These are phyloP conservation scores for Jamesozyma piceae DNA, from an alignment of 805 yeast species.

Conservation along the genomic window DNA sequence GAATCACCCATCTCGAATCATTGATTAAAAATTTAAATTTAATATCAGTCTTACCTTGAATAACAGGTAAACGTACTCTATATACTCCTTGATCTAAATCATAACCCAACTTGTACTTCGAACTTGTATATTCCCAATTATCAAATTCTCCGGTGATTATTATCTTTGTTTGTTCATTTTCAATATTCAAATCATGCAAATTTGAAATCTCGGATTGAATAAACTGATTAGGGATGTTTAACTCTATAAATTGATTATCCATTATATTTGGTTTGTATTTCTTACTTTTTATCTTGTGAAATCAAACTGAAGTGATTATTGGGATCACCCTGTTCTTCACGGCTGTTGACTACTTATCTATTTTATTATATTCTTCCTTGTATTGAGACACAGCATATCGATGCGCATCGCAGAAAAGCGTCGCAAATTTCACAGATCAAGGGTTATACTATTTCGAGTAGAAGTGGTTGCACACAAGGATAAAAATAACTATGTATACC, in stretches of 20 bases:
- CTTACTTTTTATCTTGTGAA: no score
- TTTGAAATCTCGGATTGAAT: neutral
- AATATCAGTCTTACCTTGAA: conserved; percentile 7
- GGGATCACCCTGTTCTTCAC: no score
- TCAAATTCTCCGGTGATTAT: conserved; percentile 26
- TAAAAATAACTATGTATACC: no score
- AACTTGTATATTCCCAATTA: conserved; percentile 18
- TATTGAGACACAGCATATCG: neutral
- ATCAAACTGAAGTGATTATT: no score
- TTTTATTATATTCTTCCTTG: no score
- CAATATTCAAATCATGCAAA: neutral
- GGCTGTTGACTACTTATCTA: neutral
- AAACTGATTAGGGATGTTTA: neutral
- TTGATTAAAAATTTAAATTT: conserved; percentile 21
- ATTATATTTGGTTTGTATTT: no score
- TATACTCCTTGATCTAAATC: conserved; percentile 11
- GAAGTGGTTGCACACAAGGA: no score
- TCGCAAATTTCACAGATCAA: neutral
- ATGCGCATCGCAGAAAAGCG: neutral
- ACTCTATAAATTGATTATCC: neutral
- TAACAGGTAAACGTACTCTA: conserved; percentile 13
- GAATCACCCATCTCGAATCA: conserved; percentile 21
- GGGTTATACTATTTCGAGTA: neutral
- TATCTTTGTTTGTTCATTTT: conserved; percentile 5
- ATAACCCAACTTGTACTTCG: conserved; percentile 9